Percentiles rank a stretch among this genome's conserved stretches.
These are phyloP conservation scores for Lentinula aciculospora DNA, from an alignment of 768 basidiomycete genomes.

Conservation along the genomic window DNA sequence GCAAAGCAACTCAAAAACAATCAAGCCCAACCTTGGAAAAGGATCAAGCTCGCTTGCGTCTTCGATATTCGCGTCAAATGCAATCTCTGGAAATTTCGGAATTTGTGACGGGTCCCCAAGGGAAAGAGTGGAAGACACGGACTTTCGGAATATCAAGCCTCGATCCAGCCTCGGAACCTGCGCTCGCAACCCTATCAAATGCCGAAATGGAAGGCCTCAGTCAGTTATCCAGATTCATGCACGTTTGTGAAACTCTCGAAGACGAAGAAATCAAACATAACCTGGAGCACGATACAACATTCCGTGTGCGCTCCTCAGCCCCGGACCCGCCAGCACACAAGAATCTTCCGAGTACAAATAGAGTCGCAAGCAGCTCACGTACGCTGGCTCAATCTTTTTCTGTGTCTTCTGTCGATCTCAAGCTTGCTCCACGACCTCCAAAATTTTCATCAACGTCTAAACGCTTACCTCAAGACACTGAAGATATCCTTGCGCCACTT, in stretches of 20 bases:
- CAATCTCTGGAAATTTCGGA: conserved; percentile 30
- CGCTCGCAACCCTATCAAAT: background rate
- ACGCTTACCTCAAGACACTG: background rate
- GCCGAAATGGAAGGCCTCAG: background rate
- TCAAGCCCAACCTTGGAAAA: background rate
- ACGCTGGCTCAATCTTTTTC: conserved; percentile 2
- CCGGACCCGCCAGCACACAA: background rate
- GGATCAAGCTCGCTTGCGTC: conserved; percentile 21
- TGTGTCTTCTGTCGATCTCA: conserved; percentile 6
- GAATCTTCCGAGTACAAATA: background rate
- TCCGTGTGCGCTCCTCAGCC: background rate
- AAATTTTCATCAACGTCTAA: conserved; percentile 5
- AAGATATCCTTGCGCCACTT: background rate
- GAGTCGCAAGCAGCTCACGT: conserved; percentile 1
- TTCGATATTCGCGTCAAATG: conserved; percentile 29
- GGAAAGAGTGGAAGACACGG: conserved; percentile 36
- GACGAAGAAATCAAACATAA: background rate
- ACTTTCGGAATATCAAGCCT: conserved; percentile 14
- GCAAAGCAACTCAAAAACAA: background rate
- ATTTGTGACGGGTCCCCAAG: conserved; percentile 20
- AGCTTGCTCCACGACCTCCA: conserved; percentile 9
- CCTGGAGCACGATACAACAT: background rate
- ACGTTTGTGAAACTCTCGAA: conserved; percentile 9
- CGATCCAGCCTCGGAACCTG: background rate
- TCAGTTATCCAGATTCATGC: conserved; percentile 5